Evolutionary conservation across 1,284 basidiomycete species (phyloP), one percentile per base, ranked within the genome.

Genomic region (Athelia sp.): DNA sequence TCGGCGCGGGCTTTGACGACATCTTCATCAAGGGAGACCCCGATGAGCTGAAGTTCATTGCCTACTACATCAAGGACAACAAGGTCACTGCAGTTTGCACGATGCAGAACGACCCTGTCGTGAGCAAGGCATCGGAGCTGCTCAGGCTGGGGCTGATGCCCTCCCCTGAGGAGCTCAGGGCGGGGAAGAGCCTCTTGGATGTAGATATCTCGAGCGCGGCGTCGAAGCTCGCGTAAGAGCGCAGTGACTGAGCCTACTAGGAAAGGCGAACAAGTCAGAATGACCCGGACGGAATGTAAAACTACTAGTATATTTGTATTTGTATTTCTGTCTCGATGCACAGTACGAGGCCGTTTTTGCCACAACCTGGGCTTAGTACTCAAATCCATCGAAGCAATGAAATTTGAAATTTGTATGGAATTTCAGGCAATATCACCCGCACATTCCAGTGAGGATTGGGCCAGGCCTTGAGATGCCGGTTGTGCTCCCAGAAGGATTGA

Each of bases 21-120:
- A 69, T 89, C 24, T 79, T 86, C 60, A 76, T 95, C 54, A 81
- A 88, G 53, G 94, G 94, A 2, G 78, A 87, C 62, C 76, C 82
- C 0, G 78, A 75, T 2, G 90, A 90, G 58, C 71, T 94, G 72
- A 93, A 93, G 84, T 94, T 95, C 62, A 79, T 89, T 42, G 87
- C 91, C 0, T 96, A 92, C 71, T 95, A 96, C 66, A 78, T 83
- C 43, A 88, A 90, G 66, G 75, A 73, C 24, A 83, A 84, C 54
- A 83, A 85, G 56, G 75, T 96, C 47, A 79, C 90, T 18, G 93
- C 93, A 2, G 87, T 95, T 18, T 83, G 90, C 1, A 87, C 84
- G 57, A 91, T 92, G 87, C 84, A 87, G 66, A 80, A 80, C 50
- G 90, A 92, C 60, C 89, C 93, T 0, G 75, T 93, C 35, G 89